Percentiles rank a stretch among this genome's conserved stretches.
Conservation (phyloP, 345 rosid genomes). For the Geranium rotundifolium region DNA sequence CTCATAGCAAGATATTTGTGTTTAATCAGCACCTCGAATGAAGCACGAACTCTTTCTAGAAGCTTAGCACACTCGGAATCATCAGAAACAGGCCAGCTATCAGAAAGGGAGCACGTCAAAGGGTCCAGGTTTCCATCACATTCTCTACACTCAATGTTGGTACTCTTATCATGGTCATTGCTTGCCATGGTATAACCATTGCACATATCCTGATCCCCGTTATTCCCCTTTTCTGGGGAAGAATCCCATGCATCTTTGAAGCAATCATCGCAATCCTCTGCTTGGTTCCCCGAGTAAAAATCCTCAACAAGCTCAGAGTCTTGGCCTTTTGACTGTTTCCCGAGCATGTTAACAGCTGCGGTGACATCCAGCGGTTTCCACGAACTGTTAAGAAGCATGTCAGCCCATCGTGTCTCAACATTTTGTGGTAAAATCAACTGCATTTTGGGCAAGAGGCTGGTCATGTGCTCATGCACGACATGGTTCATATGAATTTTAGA, state of each 20-base stretch:
- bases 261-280: slow-evolving; percentile 48
- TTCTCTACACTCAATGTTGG: slow-evolving; percentile 21
- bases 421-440: slow-evolving; percentile 67
- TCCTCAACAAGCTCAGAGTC: slow-evolving; percentile 28
- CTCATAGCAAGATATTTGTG: slow-evolving; percentile 71
- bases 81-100: slow-evolving; percentile 63
- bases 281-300: slow-evolving; percentile 24
- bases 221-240: slow-evolving; percentile 48
- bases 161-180: slow-evolving; percentile 22
- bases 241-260: slow-evolving; percentile 82
- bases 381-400: slow-evolving; percentile 54
- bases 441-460: slow-evolving; percentile 58
- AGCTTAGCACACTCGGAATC: slow-evolving; percentile 72
- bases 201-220: slow-evolving; percentile 31
- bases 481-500: slow-evolving; percentile 70
- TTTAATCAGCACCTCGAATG: slow-evolving; percentile 60
- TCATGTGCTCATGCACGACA: slow-evolving; percentile 67
- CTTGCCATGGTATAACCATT: slow-evolving; percentile 19
- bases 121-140: slow-evolving; percentile 29
- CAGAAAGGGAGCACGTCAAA: slow-evolving; percentile 24
- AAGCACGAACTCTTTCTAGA: slow-evolving; percentile 53
- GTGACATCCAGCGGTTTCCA: slow-evolving; percentile 88
- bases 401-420: slow-evolving; percentile 54
- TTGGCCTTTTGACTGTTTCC: slow-evolving; percentile 30
- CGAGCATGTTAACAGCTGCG: slow-evolving; percentile 47